These are phyloP conservation scores for Pyrrhoderma noxium DNA, from an alignment of 1,284 basidiomycete genomes.

Conservation along the genomic window DNA sequence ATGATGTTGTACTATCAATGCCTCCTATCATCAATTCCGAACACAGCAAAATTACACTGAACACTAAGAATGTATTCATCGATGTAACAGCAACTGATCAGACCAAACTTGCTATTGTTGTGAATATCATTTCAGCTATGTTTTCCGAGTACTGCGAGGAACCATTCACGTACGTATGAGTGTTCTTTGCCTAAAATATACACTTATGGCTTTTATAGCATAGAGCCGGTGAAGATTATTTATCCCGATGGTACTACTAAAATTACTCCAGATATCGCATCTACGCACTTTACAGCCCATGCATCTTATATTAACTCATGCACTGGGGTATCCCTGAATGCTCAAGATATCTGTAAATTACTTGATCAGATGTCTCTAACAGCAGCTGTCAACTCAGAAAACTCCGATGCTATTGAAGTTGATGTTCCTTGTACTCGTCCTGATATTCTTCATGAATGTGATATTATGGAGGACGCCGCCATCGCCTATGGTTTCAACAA, in stretches of 20 bases:
- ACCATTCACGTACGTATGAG: conserved; percentile 72
- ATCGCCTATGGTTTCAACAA: conserved; percentile 99
- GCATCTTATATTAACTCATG: conserved; percentile 94
- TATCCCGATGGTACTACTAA: conserved; percentile 70
- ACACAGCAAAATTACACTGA: conserved; percentile 93
- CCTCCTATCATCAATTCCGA: conserved; percentile 98
- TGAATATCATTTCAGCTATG: conserved; percentile 93
- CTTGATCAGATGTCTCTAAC: conserved; percentile 72
- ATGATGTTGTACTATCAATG: conserved; percentile 88
- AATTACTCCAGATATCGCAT: conserved; percentile 78
- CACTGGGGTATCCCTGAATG: conserved; percentile 72
- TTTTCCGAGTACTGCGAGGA: conserved; percentile 94
- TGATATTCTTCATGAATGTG: conserved; percentile 97
- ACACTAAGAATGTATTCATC: conserved; percentile 93
- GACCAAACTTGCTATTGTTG: conserved; percentile 92
- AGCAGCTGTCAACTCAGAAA: conserved; percentile 39
- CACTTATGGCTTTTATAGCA: conserved; percentile 37
- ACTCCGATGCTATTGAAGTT: conserved; percentile 66
- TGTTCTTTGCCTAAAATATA: conserved; percentile 1
- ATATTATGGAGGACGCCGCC: conserved; percentile 97
- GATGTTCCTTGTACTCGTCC: conserved; percentile 87
- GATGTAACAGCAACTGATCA: conserved; percentile 98
- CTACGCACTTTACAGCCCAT: conserved; percentile 67
- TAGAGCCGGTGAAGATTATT: conserved; percentile 85
- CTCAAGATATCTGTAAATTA: conserved; percentile 55